These are phyloP conservation scores for Dioszegia aurantiaca DNA, from an alignment of 768 basidiomycete species.

Conservation along the genomic window DNA sequence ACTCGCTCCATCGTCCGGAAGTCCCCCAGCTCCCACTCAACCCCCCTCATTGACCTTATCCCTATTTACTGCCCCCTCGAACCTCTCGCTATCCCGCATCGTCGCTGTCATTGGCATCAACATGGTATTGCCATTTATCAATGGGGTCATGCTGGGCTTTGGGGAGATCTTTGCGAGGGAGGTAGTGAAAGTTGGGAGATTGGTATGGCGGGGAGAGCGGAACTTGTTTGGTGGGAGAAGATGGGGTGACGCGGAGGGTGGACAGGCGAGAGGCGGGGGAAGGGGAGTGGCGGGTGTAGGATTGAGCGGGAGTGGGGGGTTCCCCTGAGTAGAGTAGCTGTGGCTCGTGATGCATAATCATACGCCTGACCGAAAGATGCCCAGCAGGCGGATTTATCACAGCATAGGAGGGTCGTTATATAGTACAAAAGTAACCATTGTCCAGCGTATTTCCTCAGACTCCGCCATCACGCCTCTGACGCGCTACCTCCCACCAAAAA, in stretches of 20 bases:
- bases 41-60: slow-evolving; percentile 50
- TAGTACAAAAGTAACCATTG: too few relatives aligned
- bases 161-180: slow-evolving; percentile 52
- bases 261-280: slow-evolving; percentile 17
- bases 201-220: slow-evolving; percentile 41
- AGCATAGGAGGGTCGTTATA: too few relatives aligned
- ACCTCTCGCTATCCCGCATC: slow-evolving; percentile 39
- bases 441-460: too few relatives aligned
- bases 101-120: slow-evolving; percentile 51
- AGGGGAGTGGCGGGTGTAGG: slow-evolving; percentile 40
- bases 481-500: too few relatives aligned
- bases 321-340: too few relatives aligned
- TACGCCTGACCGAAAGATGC: too few relatives aligned
- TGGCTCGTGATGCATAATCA: too few relatives aligned
- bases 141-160: slow-evolving; percentile 53
- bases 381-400: too few relatives aligned
- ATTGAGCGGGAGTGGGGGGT: slow-evolving; percentile 47
- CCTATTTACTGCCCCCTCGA: slow-evolving; percentile 44
- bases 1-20: not conserved
- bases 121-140: slow-evolving; percentile 50
- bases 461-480: too few relatives aligned
- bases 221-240: slow-evolving; percentile 21
- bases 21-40: slow-evolving; percentile 31
- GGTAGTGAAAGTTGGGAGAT: slow-evolving; percentile 31
- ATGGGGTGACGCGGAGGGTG: slow-evolving; percentile 17